A percentile compares a stretch with the other conserved stretches of the same genome.
phyloP scores from a whole-genome alignment of 108 stramenopile species.

The Skeletonema tropicum region DNA sequence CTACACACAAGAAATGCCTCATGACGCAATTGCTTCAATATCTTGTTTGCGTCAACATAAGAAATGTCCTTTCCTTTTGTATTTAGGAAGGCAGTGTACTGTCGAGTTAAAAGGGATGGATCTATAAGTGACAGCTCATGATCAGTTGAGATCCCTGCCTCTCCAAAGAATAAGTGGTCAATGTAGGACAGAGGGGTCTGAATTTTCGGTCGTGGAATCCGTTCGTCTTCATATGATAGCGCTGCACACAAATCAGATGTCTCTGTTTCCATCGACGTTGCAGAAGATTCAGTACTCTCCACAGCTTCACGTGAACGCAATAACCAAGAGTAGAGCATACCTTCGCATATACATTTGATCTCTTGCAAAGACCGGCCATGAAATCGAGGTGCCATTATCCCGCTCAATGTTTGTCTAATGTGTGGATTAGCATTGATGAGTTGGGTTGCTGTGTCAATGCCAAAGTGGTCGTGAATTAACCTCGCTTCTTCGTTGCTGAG shows the following conservation, averaged over 20 bases:
- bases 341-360: conserved; percentile 16
- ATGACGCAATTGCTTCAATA: conserved; percentile 8
- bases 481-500: conserved; percentile 11
- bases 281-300: conserved; percentile 1
- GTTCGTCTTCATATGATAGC: too few species aligned
- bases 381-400: conserved; percentile 8
- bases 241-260: background rate
- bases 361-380: conserved; percentile 7
- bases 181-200: conserved; percentile 26
- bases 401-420: background rate
- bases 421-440: conserved; percentile 10
- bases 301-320: conserved; percentile 19
- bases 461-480: conserved; percentile 11
- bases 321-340: conserved; percentile 32
- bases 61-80: conserved; percentile 2
- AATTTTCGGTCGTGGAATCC: background rate
- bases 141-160: conserved; percentile 21
- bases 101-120: background rate
- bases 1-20: conserved; percentile 8
- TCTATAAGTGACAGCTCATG: conserved; percentile 12
- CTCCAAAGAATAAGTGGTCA: conserved; percentile 23
- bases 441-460: conserved; percentile 19
- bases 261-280: background rate
- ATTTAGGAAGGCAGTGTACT: conserved; percentile 17
- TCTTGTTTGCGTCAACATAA: conserved; percentile 2